Evolutionary conservation across 257 asterid genomes (phyloP).

Genomic region (Forsythia suspensa): DNA sequence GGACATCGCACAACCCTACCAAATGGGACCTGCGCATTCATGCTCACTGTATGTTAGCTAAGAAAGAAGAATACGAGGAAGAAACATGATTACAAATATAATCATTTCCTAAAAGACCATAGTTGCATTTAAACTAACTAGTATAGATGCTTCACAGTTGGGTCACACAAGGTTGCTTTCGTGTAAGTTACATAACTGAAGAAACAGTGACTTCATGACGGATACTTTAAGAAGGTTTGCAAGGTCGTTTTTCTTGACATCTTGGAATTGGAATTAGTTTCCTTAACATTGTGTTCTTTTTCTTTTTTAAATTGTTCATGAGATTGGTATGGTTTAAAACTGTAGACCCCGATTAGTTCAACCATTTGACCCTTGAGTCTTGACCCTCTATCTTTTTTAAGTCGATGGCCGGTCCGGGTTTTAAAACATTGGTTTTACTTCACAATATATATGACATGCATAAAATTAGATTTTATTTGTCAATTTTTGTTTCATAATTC

Average conservation of each 20-base stretch:
- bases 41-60: background rate
- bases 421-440: background rate
- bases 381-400: no score
- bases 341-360: background rate
- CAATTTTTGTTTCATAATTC: background rate
- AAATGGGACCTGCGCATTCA: constrained; percentile 71
- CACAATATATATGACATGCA: background rate
- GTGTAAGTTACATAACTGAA: background rate
- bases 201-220: background rate
- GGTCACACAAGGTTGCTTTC: background rate
- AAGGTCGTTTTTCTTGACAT: background rate
- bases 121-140: background rate
- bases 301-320: no score
- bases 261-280: background rate
- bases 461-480: background rate
- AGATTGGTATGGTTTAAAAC: background rate
- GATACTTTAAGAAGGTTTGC: background rate
- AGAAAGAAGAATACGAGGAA: constrained; percentile 12
- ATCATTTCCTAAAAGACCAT: background rate
- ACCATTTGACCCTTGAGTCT: background rate
- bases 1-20: constrained; percentile 96
- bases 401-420: no score
- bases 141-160: background rate
- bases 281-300: background rate
- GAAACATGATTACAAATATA: background rate